Base-by-base conservation (phyloP, 495 filamentous ascomycete species). In the Talaromyces liani region DNA sequence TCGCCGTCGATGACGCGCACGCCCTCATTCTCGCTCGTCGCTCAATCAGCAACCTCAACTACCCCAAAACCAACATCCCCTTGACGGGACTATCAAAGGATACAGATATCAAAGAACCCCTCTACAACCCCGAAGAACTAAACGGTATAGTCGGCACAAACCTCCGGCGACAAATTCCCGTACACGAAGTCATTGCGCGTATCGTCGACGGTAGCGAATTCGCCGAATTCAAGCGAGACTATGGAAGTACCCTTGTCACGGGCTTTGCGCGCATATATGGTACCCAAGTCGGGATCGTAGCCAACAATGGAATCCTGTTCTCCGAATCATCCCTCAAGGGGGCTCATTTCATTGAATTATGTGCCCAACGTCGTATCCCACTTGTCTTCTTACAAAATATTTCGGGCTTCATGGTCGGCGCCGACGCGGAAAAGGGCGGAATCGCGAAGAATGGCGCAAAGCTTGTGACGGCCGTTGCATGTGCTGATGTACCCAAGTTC, bases 391-490 rank as follows among this genome's bases (percentile, higher is more conserved):
- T 98, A 41, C 94, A 98, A 71, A 98, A 98, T 71, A 98, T 98
- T 72, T 88, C 84, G 6, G 94, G 94, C 27, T 98, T 98, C 80
- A 98, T 98, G 94, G 94, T 98, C 12, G 94, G 94, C 29, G 83
- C 82, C 7, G 92, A 96, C 68, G 94, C 93, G 4, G 94, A 98
- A 74, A 87, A 87, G 49, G 94, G 92, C 59, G 94, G 94, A 6
- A 98, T 98, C 67, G 94, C 94, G 31, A 98, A 98, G 82, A 96
- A 98, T 70, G 94, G 94, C 49, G 94, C 94, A 0, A 98, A 98
- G 79, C 82, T 98, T 18, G 94, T 98, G 7, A 98, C 92, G 7
- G 94, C 94, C 3, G 95, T 98, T 3, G 91, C 92, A 4, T 97
- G 93, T 72, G 92, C 93, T 9, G 88, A 96, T 64, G 94, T 98